These are phyloP conservation scores for Fusarium tuaranense DNA, from an alignment of 2,329 filamentous ascomycete genomes.

Conservation along the genomic window DNA sequence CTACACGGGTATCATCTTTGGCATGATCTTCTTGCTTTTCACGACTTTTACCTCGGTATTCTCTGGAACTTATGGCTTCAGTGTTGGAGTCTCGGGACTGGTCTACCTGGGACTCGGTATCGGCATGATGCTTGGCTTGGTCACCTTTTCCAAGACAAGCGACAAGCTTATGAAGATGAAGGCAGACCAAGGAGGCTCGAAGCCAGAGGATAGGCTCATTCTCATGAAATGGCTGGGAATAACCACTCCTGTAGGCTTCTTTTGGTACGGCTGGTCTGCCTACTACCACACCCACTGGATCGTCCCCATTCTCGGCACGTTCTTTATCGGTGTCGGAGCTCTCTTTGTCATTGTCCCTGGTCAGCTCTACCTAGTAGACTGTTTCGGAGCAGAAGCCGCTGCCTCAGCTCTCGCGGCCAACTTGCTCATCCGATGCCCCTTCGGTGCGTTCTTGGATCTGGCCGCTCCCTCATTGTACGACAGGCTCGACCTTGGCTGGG, in stretches of 20 bases:
- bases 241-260: slow-evolving; percentile 64
- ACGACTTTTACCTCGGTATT: slow-evolving; percentile 53
- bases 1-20: slow-evolving; percentile 53
- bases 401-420: slow-evolving; percentile 42
- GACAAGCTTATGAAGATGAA: slow-evolving; percentile 29
- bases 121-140: slow-evolving; percentile 46
- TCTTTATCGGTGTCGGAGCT: slow-evolving; percentile 60
- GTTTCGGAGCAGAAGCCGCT: slow-evolving; percentile 36
- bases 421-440: slow-evolving; percentile 48
- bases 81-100: slow-evolving; percentile 45
- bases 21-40: slow-evolving; percentile 52
- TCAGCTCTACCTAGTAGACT: slow-evolving; percentile 43
- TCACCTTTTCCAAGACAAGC: slow-evolving; percentile 18
- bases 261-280: slow-evolving; percentile 70
- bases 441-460: slow-evolving; percentile 32
- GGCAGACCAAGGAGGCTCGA: not conserved
- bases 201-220: slow-evolving; percentile 62
- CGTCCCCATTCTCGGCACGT: slow-evolving; percentile 67
- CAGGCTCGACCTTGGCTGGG: slow-evolving; percentile 27
- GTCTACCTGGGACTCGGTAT: slow-evolving; percentile 64
- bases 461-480: slow-evolving; percentile 22
- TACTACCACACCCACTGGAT: slow-evolving; percentile 66
- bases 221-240: slow-evolving; percentile 66
- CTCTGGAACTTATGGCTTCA: slow-evolving; percentile 49
- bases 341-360: slow-evolving; percentile 49